Evolutionary conservation across 2,329 filamentous ascomycete species (phyloP), one percentile per base, ranked within the genome.

Genomic region (Pseudocercospora musae): DNA sequence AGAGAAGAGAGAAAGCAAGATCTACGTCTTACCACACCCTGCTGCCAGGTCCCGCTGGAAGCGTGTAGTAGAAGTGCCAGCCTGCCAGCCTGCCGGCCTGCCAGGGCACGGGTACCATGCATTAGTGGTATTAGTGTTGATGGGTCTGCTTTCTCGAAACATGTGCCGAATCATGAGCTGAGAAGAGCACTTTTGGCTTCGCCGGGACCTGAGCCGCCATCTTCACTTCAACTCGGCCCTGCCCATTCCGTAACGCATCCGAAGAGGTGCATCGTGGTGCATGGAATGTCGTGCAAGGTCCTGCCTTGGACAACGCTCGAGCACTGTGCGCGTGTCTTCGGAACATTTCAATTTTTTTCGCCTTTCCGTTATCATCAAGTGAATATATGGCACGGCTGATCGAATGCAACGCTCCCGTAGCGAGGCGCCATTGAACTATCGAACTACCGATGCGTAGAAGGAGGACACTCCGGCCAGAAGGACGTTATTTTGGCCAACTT

Each of bases 151-250:
- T 18, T 37, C 23, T 21, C 25, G 27, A n/a, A n/a, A 54, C 50
- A 33, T 54, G 50, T 18, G 27, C 25, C 50, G 50, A 50, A 50
- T 50, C 46, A 50, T 50, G 50, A 54, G 50, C 50, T n/a, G 50
- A 18, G 25, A 13, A n/a, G 27, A 33, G 50, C 50, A 21, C 29
- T 31, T 54, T 50, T 50, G 46, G 21, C 46, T 50, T 50, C 23
- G 46, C 13, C 42, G 42, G 42, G n/a, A 46, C 20, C 42, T 21
- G 10, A 18, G 20, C 42, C 42, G n/a, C n/a, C 46, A 50, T 23
- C 18, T 29, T 21, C 13, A 50, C 20, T 13, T 21, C 42, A 8
- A 18, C 13, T 46, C 42, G 42, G 42, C 42, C 42, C 42, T 46
- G 20, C 20, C 42, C 42, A 20, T 46, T 46, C 42, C 42, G 42